A percentile compares a stretch with the other conserved stretches of the same genome.
Evolutionary conservation across 2,329 filamentous ascomycete genomes (phyloP).

Genomic region (Microdochium paspali): DNA sequence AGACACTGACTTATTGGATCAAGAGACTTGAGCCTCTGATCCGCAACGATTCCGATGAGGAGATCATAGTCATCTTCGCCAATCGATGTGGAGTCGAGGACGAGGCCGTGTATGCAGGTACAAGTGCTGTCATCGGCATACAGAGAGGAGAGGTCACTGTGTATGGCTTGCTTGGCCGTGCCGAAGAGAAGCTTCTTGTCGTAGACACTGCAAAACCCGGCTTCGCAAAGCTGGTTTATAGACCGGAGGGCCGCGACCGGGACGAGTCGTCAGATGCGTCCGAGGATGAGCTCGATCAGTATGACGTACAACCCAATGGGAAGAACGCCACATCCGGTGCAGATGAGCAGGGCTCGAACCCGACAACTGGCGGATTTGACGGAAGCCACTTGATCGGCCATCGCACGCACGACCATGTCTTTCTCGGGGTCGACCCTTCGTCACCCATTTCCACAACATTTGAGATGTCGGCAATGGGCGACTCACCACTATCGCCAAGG

Average conservation of each 20-base stretch:
- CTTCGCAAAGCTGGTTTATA: constrained; percentile 33
- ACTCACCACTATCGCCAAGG: constrained; percentile 3
- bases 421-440: not conserved
- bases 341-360: not conserved
- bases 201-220: constrained; percentile 48
- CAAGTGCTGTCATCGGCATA: constrained; percentile 61
- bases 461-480: not conserved
- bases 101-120: constrained; percentile 62
- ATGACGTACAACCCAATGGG: not conserved
- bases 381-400: not conserved
- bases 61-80: constrained; percentile 60
- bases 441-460: not conserved
- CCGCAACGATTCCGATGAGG: constrained; percentile 36
- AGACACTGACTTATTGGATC: constrained; percentile 69
- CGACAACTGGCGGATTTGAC: not conserved
- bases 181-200: constrained; percentile 57
- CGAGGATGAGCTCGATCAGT: not conserved
- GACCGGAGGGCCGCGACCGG: constrained; percentile 7
- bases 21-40: constrained; percentile 59
- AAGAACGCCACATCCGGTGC: not conserved
- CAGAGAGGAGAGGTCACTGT: constrained; percentile 55
- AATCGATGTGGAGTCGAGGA: constrained; percentile 63
- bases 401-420: not conserved
- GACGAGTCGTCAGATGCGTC: not conserved
- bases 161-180: constrained; percentile 63